A percentile compares a stretch with the other conserved stretches of the same genome.
These are phyloP conservation scores for Thermoascus crustaceus DNA, from an alignment of 2,329 filamentous ascomycete species.

Conservation along the genomic window DNA sequence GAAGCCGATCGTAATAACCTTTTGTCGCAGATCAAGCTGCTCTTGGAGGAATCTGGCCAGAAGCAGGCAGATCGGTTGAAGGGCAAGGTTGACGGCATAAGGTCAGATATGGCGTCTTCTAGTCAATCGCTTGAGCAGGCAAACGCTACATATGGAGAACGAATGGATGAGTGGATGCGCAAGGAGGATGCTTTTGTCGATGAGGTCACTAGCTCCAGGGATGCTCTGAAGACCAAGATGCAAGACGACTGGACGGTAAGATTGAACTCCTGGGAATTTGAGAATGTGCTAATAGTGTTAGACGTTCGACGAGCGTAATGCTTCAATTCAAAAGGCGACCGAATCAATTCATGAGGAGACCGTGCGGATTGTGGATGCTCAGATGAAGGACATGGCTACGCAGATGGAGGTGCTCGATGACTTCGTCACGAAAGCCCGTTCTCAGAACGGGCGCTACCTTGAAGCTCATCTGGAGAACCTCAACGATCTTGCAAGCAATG, in stretches of 20 bases:
- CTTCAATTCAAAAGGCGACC: slow-evolving; percentile 73
- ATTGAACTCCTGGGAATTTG: slow-evolving; percentile 7
- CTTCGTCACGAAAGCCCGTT: slow-evolving; percentile 73
- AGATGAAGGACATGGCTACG: slow-evolving; percentile 76
- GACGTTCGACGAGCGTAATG: slow-evolving; percentile 69
- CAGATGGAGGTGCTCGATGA: slow-evolving; percentile 87
- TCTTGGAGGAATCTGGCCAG: slow-evolving; percentile 68
- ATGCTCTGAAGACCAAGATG: slow-evolving; percentile 70
- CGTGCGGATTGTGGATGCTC: slow-evolving; percentile 77
- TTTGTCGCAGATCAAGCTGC: slow-evolving; percentile 64
- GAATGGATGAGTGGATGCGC: slow-evolving; percentile 66
- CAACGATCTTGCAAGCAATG: slow-evolving; percentile 55
- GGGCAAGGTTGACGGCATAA: slow-evolving; percentile 54
- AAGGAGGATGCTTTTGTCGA: slow-evolving; percentile 62
- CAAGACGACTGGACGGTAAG: slow-evolving; percentile 78
- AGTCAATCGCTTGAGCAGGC: slow-evolving; percentile 58
- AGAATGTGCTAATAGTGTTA: slow-evolving; percentile 29
- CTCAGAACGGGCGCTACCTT: slow-evolving; percentile 72
- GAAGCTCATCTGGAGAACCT: slow-evolving; percentile 60
- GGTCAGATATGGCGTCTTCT: slow-evolving; percentile 56
- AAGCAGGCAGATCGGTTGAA: slow-evolving; percentile 64
- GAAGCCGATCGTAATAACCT: slow-evolving; percentile 66
- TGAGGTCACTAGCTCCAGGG: slow-evolving; percentile 63
- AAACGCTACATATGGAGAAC: slow-evolving; percentile 57
- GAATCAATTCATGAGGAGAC: slow-evolving; percentile 86